Base-by-base conservation (phyloP, 75 land plant species). In the Selaginella tamariscina region DNA sequence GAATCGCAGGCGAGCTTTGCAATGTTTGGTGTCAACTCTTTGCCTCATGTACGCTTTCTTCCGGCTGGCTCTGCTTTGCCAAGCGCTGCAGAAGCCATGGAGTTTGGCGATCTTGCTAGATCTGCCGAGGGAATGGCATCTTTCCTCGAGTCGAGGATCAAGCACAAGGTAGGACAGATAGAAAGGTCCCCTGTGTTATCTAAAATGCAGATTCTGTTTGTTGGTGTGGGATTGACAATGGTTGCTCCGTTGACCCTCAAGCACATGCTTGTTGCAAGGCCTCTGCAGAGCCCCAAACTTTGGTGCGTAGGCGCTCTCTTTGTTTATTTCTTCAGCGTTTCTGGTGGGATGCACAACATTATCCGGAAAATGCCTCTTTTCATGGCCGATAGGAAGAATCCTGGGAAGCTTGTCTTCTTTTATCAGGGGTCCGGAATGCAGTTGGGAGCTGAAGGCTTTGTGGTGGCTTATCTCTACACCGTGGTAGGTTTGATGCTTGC, bases 391-490 rank as follows among this genome's bases (percentile, higher is more conserved):
- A 65, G 88, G 60, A 73, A 83, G 2, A 82, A 89, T 66, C 95
- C 98, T 0, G 57, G 56, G 0, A 81, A 83, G 75, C 30, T 86
- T 29, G 72, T 89, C 0, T 89, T 84, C 78, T 93, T 93, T 66
- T 86, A 81, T 65, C 94, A 93, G 76, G 98, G 90, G 0, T 86
- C 95, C 0, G 98, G 98, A 2, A 85, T 89, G 88, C 98, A 93
- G 79, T 79, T 93, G 1, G 98, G 98, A 1, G 90, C 95, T 0
- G 98, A 93, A 82, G 95, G 98, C 20, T 89, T 89, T 55, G 85
- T 84, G 1, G 83, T 93, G 2, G 98, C 95, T 29, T 84, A 78
- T 65, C 32, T 93, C 71, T 93, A 93, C 66, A 86, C 88, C 26
- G 32, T 89, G 21, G 95, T 93, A 2, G 98, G 98, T 30, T 1